Base-by-base conservation (phyloP, 371 early-diverging fungal species). In the Quaeritorhiza haematococci region DNA sequence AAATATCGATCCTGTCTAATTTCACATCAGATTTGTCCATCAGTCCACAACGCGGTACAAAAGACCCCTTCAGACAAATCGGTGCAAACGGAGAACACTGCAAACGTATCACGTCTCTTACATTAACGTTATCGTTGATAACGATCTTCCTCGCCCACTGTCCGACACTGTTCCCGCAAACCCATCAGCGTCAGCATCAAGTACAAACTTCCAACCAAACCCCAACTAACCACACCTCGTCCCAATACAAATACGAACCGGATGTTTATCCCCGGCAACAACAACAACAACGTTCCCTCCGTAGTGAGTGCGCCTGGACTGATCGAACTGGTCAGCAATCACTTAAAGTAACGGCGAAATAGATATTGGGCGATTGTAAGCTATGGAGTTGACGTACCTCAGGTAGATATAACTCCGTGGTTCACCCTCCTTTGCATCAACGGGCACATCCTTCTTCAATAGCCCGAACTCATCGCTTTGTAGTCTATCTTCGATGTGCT, bases 141-240 rank as follows among this genome's bases (percentile, higher is more conserved):
- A 74, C 62, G 43, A 74, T 72, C 33, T 59, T 56, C 13, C 75
- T 59, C 38, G 72, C 69, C 75, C 75, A 74, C 50, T 74, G 75
- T 10, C 75, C 67, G 26, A 67, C 55, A 28, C 49, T 23, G 29
- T 10, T 8, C n/a, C n/a, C n/a, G n/a, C n/a, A n/a, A n/a, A n/a
- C n/a, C n/a, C n/a, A n/a, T n/a, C n/a, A n/a, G n/a, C n/a, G 30
- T 43, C 10, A 7, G 21, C 13, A 49, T 10, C 26, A 30, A 17
- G 24, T 46, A 8, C 21, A 10, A 21, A 8, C 24, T 46, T 10
- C 19, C 23, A 46, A 46, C 21, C 23, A 8, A 17, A 17, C 46
- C 64, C 21, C 59, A 56, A 3, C 67, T 59, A 7, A 61, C 57
- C 15, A 32, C 55, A n/a, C 61, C 67, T 38, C 55, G 43, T 41